Conservation (phyloP, 768 basidiomycete species). For the Mycena indigotica region DNA sequence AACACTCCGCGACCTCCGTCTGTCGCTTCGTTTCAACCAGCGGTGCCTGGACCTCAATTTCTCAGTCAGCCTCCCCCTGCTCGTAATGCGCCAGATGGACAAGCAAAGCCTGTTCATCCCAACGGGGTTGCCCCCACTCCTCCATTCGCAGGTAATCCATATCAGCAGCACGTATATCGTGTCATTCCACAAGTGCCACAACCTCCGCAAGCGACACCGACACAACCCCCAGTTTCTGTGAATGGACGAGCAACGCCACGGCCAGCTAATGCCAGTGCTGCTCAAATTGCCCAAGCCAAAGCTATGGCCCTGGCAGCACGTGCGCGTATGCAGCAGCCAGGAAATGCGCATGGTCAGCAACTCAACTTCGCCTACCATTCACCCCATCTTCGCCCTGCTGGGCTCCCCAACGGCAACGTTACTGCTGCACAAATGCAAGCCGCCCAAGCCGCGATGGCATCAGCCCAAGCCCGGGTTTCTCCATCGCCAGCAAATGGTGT, state of each 20-base stretch:
- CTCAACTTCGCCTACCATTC: neutral
- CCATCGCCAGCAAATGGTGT: neutral
- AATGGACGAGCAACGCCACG: neutral
- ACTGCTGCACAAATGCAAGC: neutral
- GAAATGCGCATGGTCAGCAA: neutral
- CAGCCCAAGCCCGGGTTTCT: neutral
- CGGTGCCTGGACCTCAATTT: conserved; percentile 25
- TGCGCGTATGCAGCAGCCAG: neutral
- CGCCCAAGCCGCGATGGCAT: neutral
- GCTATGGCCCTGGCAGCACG: neutral
- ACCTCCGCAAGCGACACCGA: conserved; percentile 5
- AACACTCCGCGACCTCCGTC: conserved; percentile 19
- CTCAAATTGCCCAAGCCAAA: conserved; percentile 1
- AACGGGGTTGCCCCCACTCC: neutral
- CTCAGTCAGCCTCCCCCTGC: conserved; percentile 24
- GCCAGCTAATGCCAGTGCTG: neutral
- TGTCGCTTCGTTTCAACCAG: conserved; percentile 24
- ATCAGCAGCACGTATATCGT: neutral
- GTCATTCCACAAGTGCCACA: conserved; percentile 2
- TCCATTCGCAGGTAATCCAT: neutral
- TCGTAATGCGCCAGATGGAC: conserved; percentile 13
- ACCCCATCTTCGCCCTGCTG: neutral
- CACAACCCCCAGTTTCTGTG: neutral
- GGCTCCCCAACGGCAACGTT: neutral
- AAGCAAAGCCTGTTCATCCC: conserved; percentile 11